These are phyloP conservation scores for Larix kaempferi DNA, from an alignment of 75 land plant species.

Conservation along the genomic window DNA sequence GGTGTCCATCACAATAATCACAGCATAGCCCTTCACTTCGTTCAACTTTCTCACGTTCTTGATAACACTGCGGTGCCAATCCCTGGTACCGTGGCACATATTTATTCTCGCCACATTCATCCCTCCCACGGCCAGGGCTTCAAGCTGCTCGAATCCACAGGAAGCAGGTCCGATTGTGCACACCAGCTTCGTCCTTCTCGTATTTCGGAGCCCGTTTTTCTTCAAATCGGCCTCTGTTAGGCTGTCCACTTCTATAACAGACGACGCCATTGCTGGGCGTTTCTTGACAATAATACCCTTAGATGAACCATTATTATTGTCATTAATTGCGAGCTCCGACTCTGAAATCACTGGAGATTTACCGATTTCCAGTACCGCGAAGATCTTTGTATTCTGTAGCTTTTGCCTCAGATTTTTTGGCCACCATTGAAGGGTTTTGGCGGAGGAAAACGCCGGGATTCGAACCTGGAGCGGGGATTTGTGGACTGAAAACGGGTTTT, in stretches of 20 bases:
- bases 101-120: slow-evolving; percentile 42
- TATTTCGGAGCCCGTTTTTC: slow-evolving; percentile 51
- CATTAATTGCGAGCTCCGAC: too few relatives aligned
- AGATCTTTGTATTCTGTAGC: too few relatives aligned
- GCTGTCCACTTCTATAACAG: slow-evolving; percentile 26
- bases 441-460: not conserved
- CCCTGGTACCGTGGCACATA: slow-evolving; percentile 95
- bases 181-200: slow-evolving; percentile 65
- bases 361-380: too few relatives aligned
- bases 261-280: too few relatives aligned
- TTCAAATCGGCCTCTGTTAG: slow-evolving; percentile 43
- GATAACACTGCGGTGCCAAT: slow-evolving; percentile 85
- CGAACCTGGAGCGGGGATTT: too few relatives aligned
- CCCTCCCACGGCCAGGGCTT: slow-evolving; percentile 57
- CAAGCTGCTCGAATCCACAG: slow-evolving; percentile 43
- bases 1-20: slow-evolving; percentile 95
- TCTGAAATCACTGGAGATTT: too few relatives aligned
- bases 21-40: slow-evolving; percentile 84
- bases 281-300: not conserved
- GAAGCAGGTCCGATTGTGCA: slow-evolving; percentile 74
- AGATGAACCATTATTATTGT: not conserved
- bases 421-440: not conserved
- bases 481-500: not conserved
- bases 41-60: slow-evolving; percentile 71
- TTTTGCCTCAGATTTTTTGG: not conserved